phyloP scores from a whole-genome alignment of 352 stramenopile species.

The Phytophthora brassicae region DNA sequence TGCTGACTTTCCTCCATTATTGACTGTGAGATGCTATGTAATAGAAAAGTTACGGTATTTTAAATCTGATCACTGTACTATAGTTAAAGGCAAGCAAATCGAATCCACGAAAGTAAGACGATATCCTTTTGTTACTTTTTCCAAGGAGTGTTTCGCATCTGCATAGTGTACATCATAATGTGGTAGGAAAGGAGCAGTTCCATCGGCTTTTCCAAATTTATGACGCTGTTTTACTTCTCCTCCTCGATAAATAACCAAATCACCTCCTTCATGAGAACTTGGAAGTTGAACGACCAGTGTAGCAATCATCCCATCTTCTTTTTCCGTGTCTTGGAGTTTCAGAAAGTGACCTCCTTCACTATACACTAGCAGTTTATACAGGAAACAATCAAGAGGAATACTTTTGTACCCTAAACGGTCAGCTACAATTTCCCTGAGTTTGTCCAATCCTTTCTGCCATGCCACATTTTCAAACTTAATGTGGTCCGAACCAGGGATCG shows the following conservation, averaged over 20 bases:
- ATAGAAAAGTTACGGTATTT: too few species aligned
- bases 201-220: background rate
- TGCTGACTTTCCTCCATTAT: too few species aligned
- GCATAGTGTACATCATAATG: background rate
- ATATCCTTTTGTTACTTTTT: background rate
- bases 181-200: background rate
- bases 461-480: background rate
- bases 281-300: background rate
- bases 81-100: background rate
- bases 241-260: background rate
- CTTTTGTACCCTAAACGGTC: slow-evolving; percentile 6
- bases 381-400: slow-evolving; percentile 3
- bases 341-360: background rate
- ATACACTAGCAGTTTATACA: background rate
- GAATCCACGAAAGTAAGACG: background rate
- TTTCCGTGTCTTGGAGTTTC: background rate
- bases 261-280: background rate
- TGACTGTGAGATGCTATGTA: too few species aligned
- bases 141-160: background rate
- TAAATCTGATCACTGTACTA: too few species aligned
- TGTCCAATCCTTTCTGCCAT: slow-evolving; percentile 3
- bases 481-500: background rate
- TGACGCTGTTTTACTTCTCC: background rate
- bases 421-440: background rate
- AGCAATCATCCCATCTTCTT: background rate